Evolutionary conservation across 495 filamentous ascomycete species (phyloP), one percentile per base, ranked within the genome.

Genomic region (Penicillium longicatenatum): DNA sequence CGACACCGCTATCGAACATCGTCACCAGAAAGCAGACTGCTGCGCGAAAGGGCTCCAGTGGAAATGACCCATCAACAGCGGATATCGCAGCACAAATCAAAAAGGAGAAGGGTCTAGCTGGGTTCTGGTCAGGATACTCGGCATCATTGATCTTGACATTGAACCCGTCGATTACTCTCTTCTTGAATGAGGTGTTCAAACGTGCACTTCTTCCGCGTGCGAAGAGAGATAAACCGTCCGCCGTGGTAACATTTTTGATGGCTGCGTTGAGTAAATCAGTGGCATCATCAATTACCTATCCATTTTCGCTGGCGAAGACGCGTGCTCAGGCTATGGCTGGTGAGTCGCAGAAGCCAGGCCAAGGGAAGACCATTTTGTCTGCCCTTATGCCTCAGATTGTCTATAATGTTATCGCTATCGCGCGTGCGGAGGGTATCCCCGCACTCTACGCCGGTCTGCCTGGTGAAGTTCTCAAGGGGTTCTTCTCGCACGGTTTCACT

Each of bases 51-150:
- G 52, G 21, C 2, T 37, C 55, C 24, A 20, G 35, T 7, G 51
- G 6, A 6, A 50, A 55, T 14, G 43, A 57, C 14, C 11, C 52
- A 16, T 61, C 64, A 6, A 82, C 86, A 3, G 70, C 75, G 3
- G 79, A 87, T 22, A 91, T 91, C 43, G 79, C 87, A 17, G 69
- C 73, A 3, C 75, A 82, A 37, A 93, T 97, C 49, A 71, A 75
- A 11, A 55, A 71, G 2, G 90, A 94, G 66, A 88, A 89, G 63
- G 93, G 92, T 0, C 50, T 93, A 8, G 63, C 67, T 20, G 92
- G 92, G 0, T 89, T 96, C 61, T 97, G 93, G 93, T 89, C 91
- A 0, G 93, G 93, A 3, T 97, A 97, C 71, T 89, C 88, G 12
- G 92, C 92, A 0, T 84, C 82, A 26, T 70, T 94, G 50, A 79